These are phyloP conservation scores for Alliaria petiolata DNA, from an alignment of 345 rosid species.

Conservation along the genomic window DNA sequence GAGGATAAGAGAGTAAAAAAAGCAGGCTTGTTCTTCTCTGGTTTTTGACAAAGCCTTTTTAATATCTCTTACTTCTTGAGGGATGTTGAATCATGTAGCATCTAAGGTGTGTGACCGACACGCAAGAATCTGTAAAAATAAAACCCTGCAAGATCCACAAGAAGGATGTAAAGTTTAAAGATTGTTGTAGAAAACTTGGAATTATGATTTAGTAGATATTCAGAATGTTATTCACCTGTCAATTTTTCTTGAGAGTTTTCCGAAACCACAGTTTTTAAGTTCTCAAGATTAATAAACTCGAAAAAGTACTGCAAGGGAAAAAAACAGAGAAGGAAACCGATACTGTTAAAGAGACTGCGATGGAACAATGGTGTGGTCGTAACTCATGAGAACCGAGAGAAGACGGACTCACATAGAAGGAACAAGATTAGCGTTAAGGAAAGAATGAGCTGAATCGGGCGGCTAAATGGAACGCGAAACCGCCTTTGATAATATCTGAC, in stretches of 20 bases:
- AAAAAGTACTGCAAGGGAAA: conserved; percentile 51
- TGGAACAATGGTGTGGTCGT: conserved; percentile 4
- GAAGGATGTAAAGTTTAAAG: not conserved
- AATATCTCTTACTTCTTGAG: not conserved
- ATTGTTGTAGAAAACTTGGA: not conserved
- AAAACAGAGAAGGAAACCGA: not conserved
- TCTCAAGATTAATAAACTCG: conserved; percentile 48
- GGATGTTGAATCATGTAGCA: conserved; percentile 23
- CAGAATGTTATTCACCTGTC: conserved; percentile 9
- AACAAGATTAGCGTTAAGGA: conserved; percentile 60
- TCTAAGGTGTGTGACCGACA: not conserved
- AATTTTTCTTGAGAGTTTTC: not conserved
- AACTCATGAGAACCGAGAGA: conserved; percentile 3
- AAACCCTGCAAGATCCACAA: conserved; percentile 8
- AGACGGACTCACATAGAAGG: conserved; percentile 54
- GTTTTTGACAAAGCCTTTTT: not conserved
- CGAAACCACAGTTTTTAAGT: too few relatives aligned
- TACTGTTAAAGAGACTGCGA: not conserved
- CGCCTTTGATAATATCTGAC: conserved; percentile 47
- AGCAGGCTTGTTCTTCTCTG: not conserved
- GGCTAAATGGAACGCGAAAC: conserved; percentile 39
- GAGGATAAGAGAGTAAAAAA: not conserved
- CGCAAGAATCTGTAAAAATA: not conserved
- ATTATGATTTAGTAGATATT: not conserved
- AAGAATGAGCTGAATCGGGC: conserved; percentile 62